phyloP scores from a whole-genome alignment of 441 rosid genomes.

The Corymbia calophylla region DNA sequence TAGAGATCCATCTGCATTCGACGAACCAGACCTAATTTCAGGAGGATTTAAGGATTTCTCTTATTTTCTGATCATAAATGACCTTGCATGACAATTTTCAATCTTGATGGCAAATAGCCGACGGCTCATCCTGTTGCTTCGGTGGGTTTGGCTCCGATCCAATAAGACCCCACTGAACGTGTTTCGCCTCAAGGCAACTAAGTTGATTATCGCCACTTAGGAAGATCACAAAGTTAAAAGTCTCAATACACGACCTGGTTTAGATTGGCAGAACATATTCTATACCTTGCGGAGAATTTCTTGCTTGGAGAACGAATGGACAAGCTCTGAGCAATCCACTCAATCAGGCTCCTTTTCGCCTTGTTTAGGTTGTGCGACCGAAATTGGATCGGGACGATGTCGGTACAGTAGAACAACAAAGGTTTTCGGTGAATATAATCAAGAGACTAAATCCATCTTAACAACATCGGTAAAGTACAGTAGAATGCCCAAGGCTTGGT shows the following conservation, averaged over 20 bases:
- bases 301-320: neutral
- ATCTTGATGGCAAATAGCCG: neutral
- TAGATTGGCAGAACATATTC: neutral
- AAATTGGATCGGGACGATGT: fast-evolving
- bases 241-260: neutral
- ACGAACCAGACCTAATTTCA: neutral
- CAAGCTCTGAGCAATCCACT: neutral
- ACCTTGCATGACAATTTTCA: neutral
- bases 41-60: neutral
- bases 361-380: neutral
- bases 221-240: neutral
- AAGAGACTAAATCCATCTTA: neutral
- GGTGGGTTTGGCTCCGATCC: neutral
- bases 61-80: neutral
- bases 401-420: neutral
- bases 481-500: neutral
- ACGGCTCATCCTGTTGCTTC: neutral
- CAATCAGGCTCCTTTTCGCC: neutral
- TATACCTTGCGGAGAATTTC: neutral
- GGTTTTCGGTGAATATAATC: neutral
- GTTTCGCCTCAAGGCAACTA: neutral
- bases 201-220: neutral
- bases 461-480: fast-evolving
- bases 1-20: neutral
- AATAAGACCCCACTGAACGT: neutral